These are phyloP conservation scores for Tolypocladium capitatum DNA, from an alignment of 2,329 filamentous ascomycete genomes.

Conservation along the genomic window DNA sequence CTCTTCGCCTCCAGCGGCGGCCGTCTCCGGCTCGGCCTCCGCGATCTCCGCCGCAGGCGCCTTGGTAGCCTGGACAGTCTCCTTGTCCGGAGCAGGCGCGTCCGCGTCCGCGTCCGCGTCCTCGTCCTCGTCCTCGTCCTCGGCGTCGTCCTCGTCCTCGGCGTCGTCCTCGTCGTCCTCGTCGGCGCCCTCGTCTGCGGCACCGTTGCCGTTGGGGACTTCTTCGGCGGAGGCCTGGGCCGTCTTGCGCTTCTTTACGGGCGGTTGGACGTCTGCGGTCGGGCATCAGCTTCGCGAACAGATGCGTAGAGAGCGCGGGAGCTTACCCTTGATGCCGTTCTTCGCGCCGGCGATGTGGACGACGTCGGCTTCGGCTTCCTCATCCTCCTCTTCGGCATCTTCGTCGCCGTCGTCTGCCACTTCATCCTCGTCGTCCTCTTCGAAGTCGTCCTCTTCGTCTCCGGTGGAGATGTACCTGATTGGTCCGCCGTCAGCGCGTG, in stretches of 20 bases:
- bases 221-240: conserved; percentile 16
- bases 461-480: conserved; percentile 21
- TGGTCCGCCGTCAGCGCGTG: conserved; percentile 2
- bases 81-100: conserved; percentile 11
- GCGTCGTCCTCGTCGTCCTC: conserved; percentile 16
- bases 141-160: conserved; percentile 17
- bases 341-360: conserved; percentile 11
- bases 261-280: conserved; percentile 24
- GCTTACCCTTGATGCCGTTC: conserved; percentile 24
- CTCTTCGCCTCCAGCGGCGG: conserved; percentile 16
- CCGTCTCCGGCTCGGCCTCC: conserved; percentile 15
- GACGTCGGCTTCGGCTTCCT: conserved; percentile 13
- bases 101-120: conserved; percentile 11
- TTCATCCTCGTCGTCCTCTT: conserved; percentile 26
- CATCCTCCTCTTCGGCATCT: conserved; percentile 20
- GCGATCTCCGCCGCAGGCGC: conserved; percentile 3
- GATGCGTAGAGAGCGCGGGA: not conserved
- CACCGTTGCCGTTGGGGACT: conserved; percentile 21
- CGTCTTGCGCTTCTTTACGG: conserved; percentile 40
- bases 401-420: conserved; percentile 24
- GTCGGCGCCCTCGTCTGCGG: conserved; percentile 20
- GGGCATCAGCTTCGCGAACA: not conserved
- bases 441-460: conserved; percentile 27
- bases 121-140: conserved; percentile 10
- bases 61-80: conserved; percentile 13